Evolutionary conservation across 805 yeast genomes (phyloP), one percentile per base, ranked within the genome.

Genomic region (Dipodascus albidus): DNA sequence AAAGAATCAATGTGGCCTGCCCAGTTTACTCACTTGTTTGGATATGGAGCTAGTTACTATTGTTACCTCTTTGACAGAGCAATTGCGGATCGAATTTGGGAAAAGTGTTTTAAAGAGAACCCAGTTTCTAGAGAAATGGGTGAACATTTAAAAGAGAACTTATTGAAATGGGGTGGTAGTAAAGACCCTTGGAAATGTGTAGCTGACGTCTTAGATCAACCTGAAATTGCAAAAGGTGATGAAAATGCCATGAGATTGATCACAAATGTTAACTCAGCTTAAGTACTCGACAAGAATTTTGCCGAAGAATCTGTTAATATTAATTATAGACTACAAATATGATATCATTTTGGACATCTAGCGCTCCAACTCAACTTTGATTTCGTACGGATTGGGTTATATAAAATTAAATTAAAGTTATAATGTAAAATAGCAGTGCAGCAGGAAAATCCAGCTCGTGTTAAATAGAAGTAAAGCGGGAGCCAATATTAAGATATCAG

Each of bases 1-100:
- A 51, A 62, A 55, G 71, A 77, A 58, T 82, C 95, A 1, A 83
- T 82, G 23, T 90, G 97, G 96, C 95, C 87, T 54, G 97, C 95
- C 1, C 87, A 83, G 64, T 90, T 93, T 68, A 95, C 96, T 1
- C 99, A 93, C 64, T 70, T 93, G 44, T 86, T 85, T 60, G 88
- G 96, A 0, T 93, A 93, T 64, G 98, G 98, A 1, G 87, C 97
- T 0, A 86, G 90, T 0, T 93, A 93, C 64, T 93, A 93, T 69
- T 85, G 96, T 27, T 93, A 93, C 65, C 68, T 93, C 51, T 77
- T 93, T 53, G 99, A 93, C 68, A 71, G 97, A 42, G 96, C 96
- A 3, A 86, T 93, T 58, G 97, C 98, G 0, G 80, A 88, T 23
- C 82, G 81, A 62, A 77, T 91, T 1, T 93, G 96, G 90, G 74